phyloP scores from a whole-genome alignment of 257 asterid species.

The Fraxinus americana region DNA sequence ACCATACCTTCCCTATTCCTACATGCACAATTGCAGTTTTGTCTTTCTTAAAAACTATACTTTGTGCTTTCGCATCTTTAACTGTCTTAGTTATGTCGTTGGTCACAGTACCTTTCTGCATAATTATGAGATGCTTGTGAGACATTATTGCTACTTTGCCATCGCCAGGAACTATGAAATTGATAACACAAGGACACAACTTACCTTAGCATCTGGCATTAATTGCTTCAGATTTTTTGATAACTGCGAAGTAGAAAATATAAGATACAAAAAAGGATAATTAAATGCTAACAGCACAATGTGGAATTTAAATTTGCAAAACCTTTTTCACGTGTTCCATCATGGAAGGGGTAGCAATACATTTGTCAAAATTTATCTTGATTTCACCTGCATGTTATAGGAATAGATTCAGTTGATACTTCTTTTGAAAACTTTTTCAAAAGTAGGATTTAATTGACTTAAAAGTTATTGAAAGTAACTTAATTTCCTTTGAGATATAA shows the following conservation, averaged over 20 bases:
- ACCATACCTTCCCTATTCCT: conserved; percentile 86
- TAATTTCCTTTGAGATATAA: neutral
- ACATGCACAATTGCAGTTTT: conserved; percentile 97
- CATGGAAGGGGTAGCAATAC: conserved; percentile 82
- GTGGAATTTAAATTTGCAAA: conserved; percentile 16
- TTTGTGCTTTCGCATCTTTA: conserved; percentile 68
- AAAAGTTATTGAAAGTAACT: no score
- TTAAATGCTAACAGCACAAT: conserved; percentile 16
- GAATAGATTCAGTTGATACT: conserved; percentile 4
- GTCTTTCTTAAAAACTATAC: conserved; percentile 82
- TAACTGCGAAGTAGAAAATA: conserved; percentile 50
- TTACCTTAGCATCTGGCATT: conserved; percentile 83
- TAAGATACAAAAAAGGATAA: conserved; percentile 24
- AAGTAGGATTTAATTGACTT: no score
- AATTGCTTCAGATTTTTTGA: conserved; percentile 69
- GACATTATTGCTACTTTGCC: conserved; percentile 20
- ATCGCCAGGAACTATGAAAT: conserved; percentile 24
- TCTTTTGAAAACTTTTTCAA: no score
- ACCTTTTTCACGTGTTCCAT: conserved; percentile 90
- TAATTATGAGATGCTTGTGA: conserved; percentile 24
- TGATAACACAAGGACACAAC: conserved; percentile 27
- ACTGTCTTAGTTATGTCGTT: conserved; percentile 71
- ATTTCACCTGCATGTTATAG: conserved; percentile 57
- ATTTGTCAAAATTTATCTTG: conserved; percentile 81
- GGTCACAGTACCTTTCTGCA: conserved; percentile 92